Conservation (phyloP, 495 filamentous ascomycete species). For the Penicilliopsis zonata region DNA sequence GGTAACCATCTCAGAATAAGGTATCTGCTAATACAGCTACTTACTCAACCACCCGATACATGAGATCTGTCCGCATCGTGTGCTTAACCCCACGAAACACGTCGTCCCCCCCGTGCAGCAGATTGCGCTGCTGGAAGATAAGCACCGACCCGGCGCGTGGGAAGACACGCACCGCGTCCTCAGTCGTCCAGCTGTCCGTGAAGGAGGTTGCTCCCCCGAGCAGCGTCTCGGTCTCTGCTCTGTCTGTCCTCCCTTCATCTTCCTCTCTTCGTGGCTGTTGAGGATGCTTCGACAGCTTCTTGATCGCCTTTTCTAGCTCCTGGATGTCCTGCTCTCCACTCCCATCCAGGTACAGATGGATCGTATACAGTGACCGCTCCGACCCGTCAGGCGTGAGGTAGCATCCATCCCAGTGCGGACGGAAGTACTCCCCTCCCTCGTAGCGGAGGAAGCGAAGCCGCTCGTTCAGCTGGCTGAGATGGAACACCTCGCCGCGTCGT, state of each 20-base stretch:
- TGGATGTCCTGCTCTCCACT: slow-evolving; percentile 31
- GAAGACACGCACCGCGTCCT: slow-evolving; percentile 44
- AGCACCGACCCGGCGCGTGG: slow-evolving; percentile 61
- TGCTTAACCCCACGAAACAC: slow-evolving; percentile 62
- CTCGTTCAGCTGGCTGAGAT: slow-evolving; percentile 56
- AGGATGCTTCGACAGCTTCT: slow-evolving; percentile 5
- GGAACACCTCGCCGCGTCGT: slow-evolving; percentile 37
- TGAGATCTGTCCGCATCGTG: slow-evolving; percentile 65
- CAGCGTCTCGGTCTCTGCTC: slow-evolving; percentile 5
- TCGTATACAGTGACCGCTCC: slow-evolving; percentile 56
- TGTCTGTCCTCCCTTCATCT: not conserved
- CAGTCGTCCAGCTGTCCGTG: slow-evolving; percentile 25
- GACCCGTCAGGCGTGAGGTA: slow-evolving; percentile 48
- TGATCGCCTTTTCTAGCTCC: slow-evolving; percentile 15
- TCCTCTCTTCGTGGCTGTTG: not conserved
- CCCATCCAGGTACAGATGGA: slow-evolving; percentile 77
- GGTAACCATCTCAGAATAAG: no score
- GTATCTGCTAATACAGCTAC: no score
- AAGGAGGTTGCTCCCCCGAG: slow-evolving; percentile 57
- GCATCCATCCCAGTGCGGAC: slow-evolving; percentile 60
- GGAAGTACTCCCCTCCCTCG: slow-evolving; percentile 63
- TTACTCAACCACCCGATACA: no score
- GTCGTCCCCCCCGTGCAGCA: slow-evolving; percentile 66
- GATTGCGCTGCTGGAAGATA: slow-evolving; percentile 60
- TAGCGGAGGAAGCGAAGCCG: slow-evolving; percentile 74